A percentile compares a stretch with the other conserved stretches of the same genome.
Evolutionary conservation across 805 yeast species (phyloP).

Genomic region (Yarrowia porcina): DNA sequence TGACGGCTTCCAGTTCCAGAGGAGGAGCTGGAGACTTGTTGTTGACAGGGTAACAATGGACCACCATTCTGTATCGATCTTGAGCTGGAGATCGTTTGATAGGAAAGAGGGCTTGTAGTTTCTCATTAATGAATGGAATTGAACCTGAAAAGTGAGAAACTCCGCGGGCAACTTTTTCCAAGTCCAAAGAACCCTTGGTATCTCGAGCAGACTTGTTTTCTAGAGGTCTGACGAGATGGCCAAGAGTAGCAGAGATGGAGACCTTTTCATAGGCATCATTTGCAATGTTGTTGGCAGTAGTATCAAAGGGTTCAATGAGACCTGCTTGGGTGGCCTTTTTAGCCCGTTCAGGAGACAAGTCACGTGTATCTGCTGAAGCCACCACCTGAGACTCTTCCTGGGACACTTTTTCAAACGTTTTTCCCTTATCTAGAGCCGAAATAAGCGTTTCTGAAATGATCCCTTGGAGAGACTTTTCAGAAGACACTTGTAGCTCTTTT

Average conservation of each 20-base stretch:
- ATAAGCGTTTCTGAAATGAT: background rate
- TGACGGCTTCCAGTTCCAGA: background rate
- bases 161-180: background rate
- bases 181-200: background rate
- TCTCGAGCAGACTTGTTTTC: background rate
- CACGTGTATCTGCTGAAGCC: background rate
- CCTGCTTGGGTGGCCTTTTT: background rate
- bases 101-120: background rate
- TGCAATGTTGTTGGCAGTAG: background rate
- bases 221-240: background rate
- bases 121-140: background rate
- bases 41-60: background rate
- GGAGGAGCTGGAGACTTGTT: background rate
- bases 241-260: background rate
- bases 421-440: background rate
- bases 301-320: background rate
- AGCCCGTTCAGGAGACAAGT: background rate
- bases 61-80: background rate
- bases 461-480: background rate
- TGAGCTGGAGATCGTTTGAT: background rate
- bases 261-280: background rate
- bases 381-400: background rate
- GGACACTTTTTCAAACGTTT: background rate
- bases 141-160: conserved; percentile 7
- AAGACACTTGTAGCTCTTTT: too few species aligned